Evolutionary conservation across 352 stramenopile species (phyloP), one percentile per base, ranked within the genome.

Genomic region (Phytophthora fragariae): DNA sequence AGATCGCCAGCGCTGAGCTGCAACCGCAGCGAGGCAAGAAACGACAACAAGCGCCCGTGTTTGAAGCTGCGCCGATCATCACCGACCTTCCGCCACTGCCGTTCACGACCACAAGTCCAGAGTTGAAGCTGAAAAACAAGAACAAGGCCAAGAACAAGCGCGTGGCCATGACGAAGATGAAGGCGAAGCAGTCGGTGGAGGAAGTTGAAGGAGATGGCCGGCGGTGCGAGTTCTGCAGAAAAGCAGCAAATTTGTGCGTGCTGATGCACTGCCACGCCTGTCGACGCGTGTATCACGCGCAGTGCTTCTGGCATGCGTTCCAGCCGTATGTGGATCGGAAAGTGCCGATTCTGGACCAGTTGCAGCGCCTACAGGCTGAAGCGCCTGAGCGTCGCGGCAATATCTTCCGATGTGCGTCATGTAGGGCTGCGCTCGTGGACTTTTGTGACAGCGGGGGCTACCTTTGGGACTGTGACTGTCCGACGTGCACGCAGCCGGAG

Each of bases 331-430:
- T 83, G 1, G 60, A 73, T 21, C 37, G 46, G 3, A 61, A 61
- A 5, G 55, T 62, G n/a, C 66, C 80, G 11, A 76, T 88, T 57
- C 61, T 75, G 29, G 35, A 64, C 21, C 82, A 87, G 39, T 68
- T 90, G 15, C 60, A 80, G 24, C 53, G 31, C 8, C 61, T 88
- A 39, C 66, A 74, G 41, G 57, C 79, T 19, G 59, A 70, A 50
- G 73, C 55, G 9, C 65, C 67, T 1, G 61, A 81, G 10, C 62
- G 64, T n/a, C 76, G 71, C 5, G 73, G 72, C 9, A 76, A 72
- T 19, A 80, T 90, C 44, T 82, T 90, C 56, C 78, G 79, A 1
- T 90, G 82, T 65, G 53, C 46, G 14, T 80, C 82, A 24, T 90
- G 82, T 50, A 78, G 78, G 29, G 79, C 82, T n/a, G 72, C 70